Evolutionary conservation across 1,284 basidiomycete species (phyloP).

Genomic region (Tylopilus sp.): DNA sequence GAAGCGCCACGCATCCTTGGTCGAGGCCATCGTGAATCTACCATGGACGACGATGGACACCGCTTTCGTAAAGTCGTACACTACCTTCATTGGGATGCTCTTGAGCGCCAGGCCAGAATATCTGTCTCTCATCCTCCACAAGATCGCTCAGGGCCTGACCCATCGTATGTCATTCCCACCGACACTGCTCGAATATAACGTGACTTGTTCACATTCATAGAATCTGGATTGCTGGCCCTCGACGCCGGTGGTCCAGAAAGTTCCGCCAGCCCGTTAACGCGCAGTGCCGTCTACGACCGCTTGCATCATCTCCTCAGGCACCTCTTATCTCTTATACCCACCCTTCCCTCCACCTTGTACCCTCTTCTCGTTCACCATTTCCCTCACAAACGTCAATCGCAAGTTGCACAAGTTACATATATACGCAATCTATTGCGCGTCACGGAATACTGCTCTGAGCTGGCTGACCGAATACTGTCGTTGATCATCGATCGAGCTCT

Average conservation of each 20-base stretch:
- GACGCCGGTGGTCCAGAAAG: constrained; percentile 54
- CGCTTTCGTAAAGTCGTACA: constrained; percentile 80
- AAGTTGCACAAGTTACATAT: constrained; percentile 82
- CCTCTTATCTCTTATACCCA: constrained; percentile 86
- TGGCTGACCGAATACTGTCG: constrained; percentile 81
- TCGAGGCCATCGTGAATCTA: constrained; percentile 83
- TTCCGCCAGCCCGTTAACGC: constrained; percentile 70
- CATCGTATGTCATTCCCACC: constrained; percentile 64
- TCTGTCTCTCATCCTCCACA: constrained; percentile 77
- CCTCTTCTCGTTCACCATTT: constrained; percentile 83
- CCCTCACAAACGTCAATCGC: constrained; percentile 90
- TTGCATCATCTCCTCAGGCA: constrained; percentile 84
- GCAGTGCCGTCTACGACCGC: constrained; percentile 82
- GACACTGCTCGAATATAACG: constrained; percentile 2
- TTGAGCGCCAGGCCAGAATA: constrained; percentile 94
- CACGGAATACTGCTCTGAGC: constrained; percentile 86
- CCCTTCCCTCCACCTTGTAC: constrained; percentile 80
- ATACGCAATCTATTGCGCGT: constrained; percentile 87
- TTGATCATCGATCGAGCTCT: constrained; percentile 89
- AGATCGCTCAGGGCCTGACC: constrained; percentile 81
- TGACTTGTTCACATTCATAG: constrained; percentile 37
- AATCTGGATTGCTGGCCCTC: constrained; percentile 64
- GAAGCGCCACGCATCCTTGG: constrained; percentile 75
- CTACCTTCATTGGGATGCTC: constrained; percentile 87
- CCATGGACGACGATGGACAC: constrained; percentile 91